These are phyloP conservation scores for Crithidia acanthocephali DNA, from an alignment of 208 protist species.

Conservation along the genomic window DNA sequence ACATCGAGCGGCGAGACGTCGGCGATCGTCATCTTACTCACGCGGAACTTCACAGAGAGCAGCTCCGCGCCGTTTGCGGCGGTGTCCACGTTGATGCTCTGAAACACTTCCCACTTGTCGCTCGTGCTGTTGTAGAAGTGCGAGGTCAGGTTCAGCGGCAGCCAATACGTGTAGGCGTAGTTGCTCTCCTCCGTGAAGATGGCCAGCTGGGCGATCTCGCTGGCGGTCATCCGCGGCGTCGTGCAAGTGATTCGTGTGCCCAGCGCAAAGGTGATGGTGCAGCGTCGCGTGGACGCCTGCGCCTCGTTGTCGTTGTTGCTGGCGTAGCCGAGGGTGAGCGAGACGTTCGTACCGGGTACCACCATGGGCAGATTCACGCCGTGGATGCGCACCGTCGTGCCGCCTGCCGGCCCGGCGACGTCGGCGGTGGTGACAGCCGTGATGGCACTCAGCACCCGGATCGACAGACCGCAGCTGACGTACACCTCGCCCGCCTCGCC, in stretches of 20 bases:
- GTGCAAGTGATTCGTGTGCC: constrained; percentile 29
- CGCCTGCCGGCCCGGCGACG: constrained; percentile 31
- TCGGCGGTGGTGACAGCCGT: constrained; percentile 34
- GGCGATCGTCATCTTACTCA: constrained; percentile 20
- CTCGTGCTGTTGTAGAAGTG: constrained; percentile 25
- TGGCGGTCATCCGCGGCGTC: constrained; percentile 29
- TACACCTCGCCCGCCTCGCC: constrained; percentile 34
- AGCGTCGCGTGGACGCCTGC: constrained; percentile 5
- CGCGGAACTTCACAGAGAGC: constrained; percentile 34
- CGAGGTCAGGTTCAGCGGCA: constrained; percentile 30
- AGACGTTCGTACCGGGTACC: not conserved
- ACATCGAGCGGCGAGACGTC: constrained; percentile 30
- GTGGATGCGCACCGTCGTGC: constrained; percentile 31
- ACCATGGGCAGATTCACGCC: constrained; percentile 43
- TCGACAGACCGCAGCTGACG: constrained; percentile 36
- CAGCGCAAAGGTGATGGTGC: constrained; percentile 24
- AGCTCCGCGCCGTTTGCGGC: constrained; percentile 10
- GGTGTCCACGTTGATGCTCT: constrained; percentile 33
- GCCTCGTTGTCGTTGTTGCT: not conserved
- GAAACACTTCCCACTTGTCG: constrained; percentile 3
- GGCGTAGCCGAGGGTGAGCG: constrained; percentile 21
- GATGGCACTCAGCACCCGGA: constrained; percentile 30
- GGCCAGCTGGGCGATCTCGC: constrained; percentile 18
- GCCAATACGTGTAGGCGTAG: constrained; percentile 22
- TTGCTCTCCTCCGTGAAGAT: constrained; percentile 12